Evolutionary conservation across 2,329 filamentous ascomycete species (phyloP), one percentile per base, ranked within the genome.

Genomic region (Metarhizium brunneum): DNA sequence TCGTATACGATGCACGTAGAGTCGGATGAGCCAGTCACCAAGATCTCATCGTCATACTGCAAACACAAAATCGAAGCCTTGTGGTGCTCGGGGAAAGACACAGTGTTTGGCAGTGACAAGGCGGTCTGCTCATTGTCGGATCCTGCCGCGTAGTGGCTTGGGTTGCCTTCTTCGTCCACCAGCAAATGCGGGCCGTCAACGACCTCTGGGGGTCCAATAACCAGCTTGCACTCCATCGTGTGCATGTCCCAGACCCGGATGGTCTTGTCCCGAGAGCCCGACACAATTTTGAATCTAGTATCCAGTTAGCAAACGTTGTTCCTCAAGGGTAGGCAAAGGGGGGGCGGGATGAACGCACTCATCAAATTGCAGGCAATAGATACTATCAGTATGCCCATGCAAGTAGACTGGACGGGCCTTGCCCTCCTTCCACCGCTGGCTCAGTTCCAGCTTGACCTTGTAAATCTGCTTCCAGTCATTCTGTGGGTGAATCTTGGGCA

Each of bases 351-450:
- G 18, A 16, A 76, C 86, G 64, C 80, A 91, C 86, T 97, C 92
- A 69, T 99, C 94, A 68, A 97, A 99, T 68, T 99, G 94, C 56
- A 95, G 83, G 71, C 94, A 99, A 73, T 99, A 99, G 56, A 99
- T 95, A 61, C 91, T 96, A 69, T 99, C 94, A 30, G 86, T 85
- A 69, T 99, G 94, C 2, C 94, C 94, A 64, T 94, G 90, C 25
- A 99, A 80, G 69, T 96, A 97, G 55, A 95, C 84, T 0, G 90
- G 86, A 49, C 84, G 86, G 8, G 91, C 89, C 61, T 86, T 85
- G 55, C 88, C 87, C 52, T 85, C 76, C 63, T 83, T 85, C 94
- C 94, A 99, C 59, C 88, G 84, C 61, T 79, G 76, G 62, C 90
- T 86, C 58, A 99, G 79, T 59, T 87, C 81, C 58, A 85, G 81